Evolutionary conservation across 371 early-diverging fungal genomes (phyloP).

Genomic region (Zychaea mexicana): DNA sequence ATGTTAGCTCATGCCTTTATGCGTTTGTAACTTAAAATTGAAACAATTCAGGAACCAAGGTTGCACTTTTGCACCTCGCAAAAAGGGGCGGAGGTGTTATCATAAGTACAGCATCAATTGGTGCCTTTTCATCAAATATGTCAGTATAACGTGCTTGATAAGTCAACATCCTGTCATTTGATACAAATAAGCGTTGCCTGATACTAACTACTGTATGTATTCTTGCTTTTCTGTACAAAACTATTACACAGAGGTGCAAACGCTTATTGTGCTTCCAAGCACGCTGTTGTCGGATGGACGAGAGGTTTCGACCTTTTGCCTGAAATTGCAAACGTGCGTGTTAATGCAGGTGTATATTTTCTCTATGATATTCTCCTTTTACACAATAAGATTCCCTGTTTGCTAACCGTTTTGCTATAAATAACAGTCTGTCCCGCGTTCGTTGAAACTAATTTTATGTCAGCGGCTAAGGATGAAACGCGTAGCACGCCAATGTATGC

Average conservation of each 20-base stretch:
- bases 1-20: neutral
- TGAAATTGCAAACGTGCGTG: constrained; percentile 35
- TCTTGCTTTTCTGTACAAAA: too few species aligned
- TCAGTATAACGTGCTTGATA: too few species aligned
- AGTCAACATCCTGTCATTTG: too few species aligned
- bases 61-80: constrained; percentile 38
- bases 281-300: constrained; percentile 30
- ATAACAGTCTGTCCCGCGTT: neutral
- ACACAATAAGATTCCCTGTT: neutral
- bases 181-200: too few species aligned
- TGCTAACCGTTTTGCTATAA: too few species aligned
- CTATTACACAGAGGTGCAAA: neutral
- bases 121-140: neutral
- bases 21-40: too few species aligned
- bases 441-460: neutral
- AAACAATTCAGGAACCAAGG: constrained; percentile 42
- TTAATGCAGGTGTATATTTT: constrained; percentile 24
- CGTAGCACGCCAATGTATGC: neutral
- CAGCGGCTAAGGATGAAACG: neutral
- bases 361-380: neutral
- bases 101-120: constrained; percentile 39
- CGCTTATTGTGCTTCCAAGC: constrained; percentile 24
- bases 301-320: constrained; percentile 20
- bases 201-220: too few species aligned
- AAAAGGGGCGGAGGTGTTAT: constrained; percentile 54